Percentiles rank a stretch among this genome's conserved stretches.
phyloP scores from a whole-genome alignment of 2,329 filamentous ascomycete species.

The Paecilomyces sp. region DNA sequence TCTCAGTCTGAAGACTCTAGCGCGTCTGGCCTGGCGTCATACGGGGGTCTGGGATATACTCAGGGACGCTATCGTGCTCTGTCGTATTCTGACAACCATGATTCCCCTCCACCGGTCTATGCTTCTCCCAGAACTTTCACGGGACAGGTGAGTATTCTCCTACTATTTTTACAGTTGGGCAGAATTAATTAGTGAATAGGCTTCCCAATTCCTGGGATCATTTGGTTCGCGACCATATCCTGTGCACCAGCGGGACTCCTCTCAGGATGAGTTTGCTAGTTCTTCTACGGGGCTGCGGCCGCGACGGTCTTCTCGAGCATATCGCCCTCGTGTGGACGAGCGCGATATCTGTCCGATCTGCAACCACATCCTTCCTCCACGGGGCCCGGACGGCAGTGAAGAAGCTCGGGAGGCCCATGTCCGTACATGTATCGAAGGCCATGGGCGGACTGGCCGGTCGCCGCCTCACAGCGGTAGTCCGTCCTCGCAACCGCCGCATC shows the following conservation, averaged over 20 bases:
- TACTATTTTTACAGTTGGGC: neutral
- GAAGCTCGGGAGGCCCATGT: slow-evolving; percentile 39
- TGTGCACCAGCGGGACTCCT: neutral
- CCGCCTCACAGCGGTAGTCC: slow-evolving; percentile 7
- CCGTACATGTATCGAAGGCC: slow-evolving; percentile 36
- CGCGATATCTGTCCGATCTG: slow-evolving; percentile 43
- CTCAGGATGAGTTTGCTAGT: neutral
- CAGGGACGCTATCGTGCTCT: slow-evolving; percentile 7
- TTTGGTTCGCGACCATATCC: neutral
- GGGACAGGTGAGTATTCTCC: neutral
- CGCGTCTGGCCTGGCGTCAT: slow-evolving; percentile 6
- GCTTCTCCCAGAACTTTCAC: slow-evolving; percentile 6
- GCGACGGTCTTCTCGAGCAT: slow-evolving; percentile 8
- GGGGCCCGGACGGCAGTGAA: slow-evolving; percentile 30
- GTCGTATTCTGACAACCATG: slow-evolving; percentile 5
- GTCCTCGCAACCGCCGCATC: slow-evolving; percentile 13
- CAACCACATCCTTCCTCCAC: slow-evolving; percentile 30
- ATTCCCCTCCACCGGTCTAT: slow-evolving; percentile 10
- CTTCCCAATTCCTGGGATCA: slow-evolving; percentile 3
- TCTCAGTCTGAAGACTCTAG: slow-evolving; percentile 6
- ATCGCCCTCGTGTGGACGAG: slow-evolving; percentile 26
- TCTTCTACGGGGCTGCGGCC: slow-evolving; percentile 5
- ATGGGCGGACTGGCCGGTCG: slow-evolving; percentile 15
- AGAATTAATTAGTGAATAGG: neutral
- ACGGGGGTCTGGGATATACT: slow-evolving; percentile 9